Base-by-base conservation (phyloP, 352 stramenopile species). In the Phytophthora boehmeriae region DNA sequence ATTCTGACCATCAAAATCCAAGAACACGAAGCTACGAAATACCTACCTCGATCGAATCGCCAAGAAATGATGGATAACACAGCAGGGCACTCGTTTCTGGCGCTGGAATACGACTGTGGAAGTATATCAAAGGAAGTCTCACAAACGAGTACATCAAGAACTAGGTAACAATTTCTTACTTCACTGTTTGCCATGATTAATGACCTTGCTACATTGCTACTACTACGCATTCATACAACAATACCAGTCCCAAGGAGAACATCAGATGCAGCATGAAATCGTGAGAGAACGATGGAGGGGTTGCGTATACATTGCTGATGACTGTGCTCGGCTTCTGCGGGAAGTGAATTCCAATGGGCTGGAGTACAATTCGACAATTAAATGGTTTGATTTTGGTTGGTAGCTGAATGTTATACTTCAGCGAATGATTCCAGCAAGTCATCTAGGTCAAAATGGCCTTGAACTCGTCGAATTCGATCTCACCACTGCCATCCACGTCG, bases 401-500 rank as follows among this genome's bases (percentile, higher is more conserved):
- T n/a, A n/a, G n/a, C n/a, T n/a, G n/a, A n/a, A n/a, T n/a, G n/a
- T n/a, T n/a, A n/a, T n/a, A n/a, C n/a, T n/a, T n/a, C n/a, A n/a
- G n/a, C n/a, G n/a, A n/a, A n/a, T n/a, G n/a, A n/a, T n/a, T n/a
- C n/a, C n/a, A n/a, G n/a, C n/a, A n/a, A 30, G 6, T 30, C 25
- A 6, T 6, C 25, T 50, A 94, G 3, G 86, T 94, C 49, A 92
- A 66, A 47, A 94, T 94, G 45, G 90, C 85, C 69, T 97, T 98
- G 75, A 98, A 98, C 71, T 98, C 96, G 47, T 98, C 89, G 66
- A 98, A 98, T 59, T 98, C 95, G 53, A 98, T 98, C 73, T 98
- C 92, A 27, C 96, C 96, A 30, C 81, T 97, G 30, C 91, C 89
- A 63, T 98, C 92, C 41, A 95, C 90, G 65, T 99, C 96, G 32